Conservation (phyloP, 2,329 filamentous ascomycete species). For the Nectriaceae sp. region DNA sequence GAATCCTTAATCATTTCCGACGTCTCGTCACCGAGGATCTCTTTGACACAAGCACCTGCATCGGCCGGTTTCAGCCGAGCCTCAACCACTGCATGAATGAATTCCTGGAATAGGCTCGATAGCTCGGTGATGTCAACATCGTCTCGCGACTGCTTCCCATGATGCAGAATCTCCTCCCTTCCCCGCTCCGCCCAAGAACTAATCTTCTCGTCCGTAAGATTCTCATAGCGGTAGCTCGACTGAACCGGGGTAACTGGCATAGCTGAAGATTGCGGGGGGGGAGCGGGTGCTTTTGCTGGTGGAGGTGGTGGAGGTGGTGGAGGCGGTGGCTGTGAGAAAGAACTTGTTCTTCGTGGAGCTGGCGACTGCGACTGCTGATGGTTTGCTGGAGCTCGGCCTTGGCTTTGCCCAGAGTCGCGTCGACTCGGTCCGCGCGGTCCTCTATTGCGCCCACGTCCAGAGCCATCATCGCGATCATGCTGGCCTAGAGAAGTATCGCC, state of each 20-base stretch:
- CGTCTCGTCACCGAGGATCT: conserved; percentile 65
- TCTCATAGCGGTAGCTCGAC: conserved; percentile 69
- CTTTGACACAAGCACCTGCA: conserved; percentile 71
- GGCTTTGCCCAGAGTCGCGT: conserved; percentile 51
- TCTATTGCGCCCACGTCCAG: conserved; percentile 49
- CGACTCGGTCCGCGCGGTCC: conserved; percentile 51
- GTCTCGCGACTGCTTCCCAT: conserved; percentile 63
- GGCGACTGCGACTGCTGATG: conserved; percentile 23
- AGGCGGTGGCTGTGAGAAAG: conserved; percentile 16
- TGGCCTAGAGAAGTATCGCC: conserved; percentile 57
- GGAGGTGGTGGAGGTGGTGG: conserved; percentile 24
- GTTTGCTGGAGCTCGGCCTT: conserved; percentile 28
- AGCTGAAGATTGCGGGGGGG: conserved; percentile 18
- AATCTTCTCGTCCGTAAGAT: conserved; percentile 71
- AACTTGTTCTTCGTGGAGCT: conserved; percentile 23
- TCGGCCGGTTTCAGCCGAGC: conserved; percentile 66
- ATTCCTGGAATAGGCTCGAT: conserved; percentile 78
- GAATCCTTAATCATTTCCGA: conserved; percentile 52
- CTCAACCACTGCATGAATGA: conserved; percentile 75
- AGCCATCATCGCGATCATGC: conserved; percentile 57
- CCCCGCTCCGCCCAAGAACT: conserved; percentile 68
- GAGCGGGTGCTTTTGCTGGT: conserved; percentile 21
- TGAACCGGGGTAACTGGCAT: conserved; percentile 36
- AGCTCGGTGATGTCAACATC: conserved; percentile 70
- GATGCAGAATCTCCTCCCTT: conserved; percentile 65